Base-by-base conservation (phyloP, 495 filamentous ascomycete species). In the Aspergillus cavernicola region DNA sequence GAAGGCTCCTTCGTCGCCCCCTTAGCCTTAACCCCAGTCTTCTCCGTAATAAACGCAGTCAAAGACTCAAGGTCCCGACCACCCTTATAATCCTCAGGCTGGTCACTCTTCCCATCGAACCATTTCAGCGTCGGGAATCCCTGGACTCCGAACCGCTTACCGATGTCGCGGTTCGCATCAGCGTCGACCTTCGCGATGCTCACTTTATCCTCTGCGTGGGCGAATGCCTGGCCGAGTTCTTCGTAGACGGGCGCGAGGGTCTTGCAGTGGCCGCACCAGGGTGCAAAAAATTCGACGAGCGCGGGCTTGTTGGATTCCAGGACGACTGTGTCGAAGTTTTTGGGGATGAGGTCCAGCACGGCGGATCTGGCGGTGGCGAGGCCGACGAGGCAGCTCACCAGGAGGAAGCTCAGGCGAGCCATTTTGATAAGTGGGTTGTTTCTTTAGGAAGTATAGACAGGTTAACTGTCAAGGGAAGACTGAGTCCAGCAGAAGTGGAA, bases 201-300 rank as follows among this genome's bases (percentile, higher is more conserved):
- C 24, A 98, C 83, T 66, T 92, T 90, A 70, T 95, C 85, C 58
- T 85, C 82, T 57, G 84, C 82, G 56, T 79, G 83, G 33, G 84
- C 82, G 66, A 88, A 91, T 45, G 73, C 74, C 29, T 78, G 68
- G 45, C 84, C 92, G n/a, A 98, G 83, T 70, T 98, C 88, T 69
- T 98, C 93, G 69, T 93, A 98, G 48, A 93, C 75, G 35, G 93
- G 93, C 18, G 92, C 95, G 9, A 98, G 87, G 55, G 73, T 96
- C 79, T 97, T 97, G 88, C 93, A 98, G 81, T 98, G 90, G 40
- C 95, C 95, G 70, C 95, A 98, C 93, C 93, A 98, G 52, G 93
- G 93, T 41, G 93, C 93, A 70, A 97, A 98, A 81, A 98, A 98
- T 68, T 98, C 93, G 54, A 98, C 93, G 31, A 98, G 83, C 0